Percentiles rank a stretch among this genome's conserved stretches.
Evolutionary conservation across 805 yeast genomes (phyloP).

Genomic region (Naumovozyma baii): DNA sequence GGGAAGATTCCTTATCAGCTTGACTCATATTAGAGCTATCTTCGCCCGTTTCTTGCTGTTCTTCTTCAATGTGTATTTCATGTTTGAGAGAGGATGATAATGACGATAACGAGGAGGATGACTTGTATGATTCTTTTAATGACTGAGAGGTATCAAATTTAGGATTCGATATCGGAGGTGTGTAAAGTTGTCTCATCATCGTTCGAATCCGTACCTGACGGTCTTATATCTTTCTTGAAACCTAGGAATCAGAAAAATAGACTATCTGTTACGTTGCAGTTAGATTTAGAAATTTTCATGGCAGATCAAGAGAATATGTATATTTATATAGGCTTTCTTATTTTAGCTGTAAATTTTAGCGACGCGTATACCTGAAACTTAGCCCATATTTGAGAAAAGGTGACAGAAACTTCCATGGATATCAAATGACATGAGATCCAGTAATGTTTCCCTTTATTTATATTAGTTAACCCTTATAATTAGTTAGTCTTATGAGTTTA

Average conservation of each 20-base stretch:
- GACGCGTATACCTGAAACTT: not conserved
- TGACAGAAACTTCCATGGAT: no score
- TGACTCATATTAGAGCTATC: conserved; percentile 4
- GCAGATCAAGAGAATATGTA: no score
- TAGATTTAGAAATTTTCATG: no score
- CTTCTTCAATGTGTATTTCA: not conserved
- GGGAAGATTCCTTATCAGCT: not conserved
- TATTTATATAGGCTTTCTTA: conserved; percentile 3
- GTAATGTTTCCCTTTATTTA: no score
- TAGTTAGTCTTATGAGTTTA: no score
- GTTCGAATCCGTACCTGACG: not conserved
- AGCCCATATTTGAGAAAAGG: no score
- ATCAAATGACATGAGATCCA: no score
- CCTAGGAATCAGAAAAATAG: no score
- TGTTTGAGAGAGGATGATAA: not conserved
- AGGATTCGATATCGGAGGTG: conserved; percentile 26
- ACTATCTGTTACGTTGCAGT: no score
- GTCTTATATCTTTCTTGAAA: no score
- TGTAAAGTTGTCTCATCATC: conserved; percentile 15
- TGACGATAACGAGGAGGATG: not conserved
- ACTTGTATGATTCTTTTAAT: conserved; percentile 20
- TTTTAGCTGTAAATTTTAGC: not conserved
- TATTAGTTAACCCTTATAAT: no score
- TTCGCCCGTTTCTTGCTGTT: not conserved
- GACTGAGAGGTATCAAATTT: conserved; percentile 22